These are phyloP conservation scores for Epichloe elymi DNA, from an alignment of 2,329 filamentous ascomycete species.

Conservation along the genomic window DNA sequence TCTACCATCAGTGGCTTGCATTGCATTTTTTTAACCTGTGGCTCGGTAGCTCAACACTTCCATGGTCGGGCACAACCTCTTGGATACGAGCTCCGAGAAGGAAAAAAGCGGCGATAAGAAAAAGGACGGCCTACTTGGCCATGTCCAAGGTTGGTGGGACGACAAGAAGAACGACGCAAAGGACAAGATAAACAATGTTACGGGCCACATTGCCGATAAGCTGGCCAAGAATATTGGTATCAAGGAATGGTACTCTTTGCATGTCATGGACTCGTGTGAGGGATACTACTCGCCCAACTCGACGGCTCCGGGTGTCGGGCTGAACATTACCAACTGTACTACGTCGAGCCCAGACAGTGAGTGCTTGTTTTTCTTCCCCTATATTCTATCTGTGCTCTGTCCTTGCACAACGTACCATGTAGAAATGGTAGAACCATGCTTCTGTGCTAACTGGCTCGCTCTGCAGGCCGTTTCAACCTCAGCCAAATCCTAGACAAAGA, in stretches of 20 bases:
- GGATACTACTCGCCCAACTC: constrained; percentile 32
- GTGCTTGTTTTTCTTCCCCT: neutral
- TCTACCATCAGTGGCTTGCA: too few relatives aligned
- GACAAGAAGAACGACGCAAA: constrained; percentile 21
- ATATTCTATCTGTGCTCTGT: neutral
- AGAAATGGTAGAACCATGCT: neutral
- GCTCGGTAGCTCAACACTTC: constrained; percentile 23
- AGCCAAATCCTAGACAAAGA: constrained; percentile 32
- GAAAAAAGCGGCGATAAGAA: constrained; percentile 12
- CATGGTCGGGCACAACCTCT: constrained; percentile 23
- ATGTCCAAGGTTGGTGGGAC: constrained; percentile 17
- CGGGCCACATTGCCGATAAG: constrained; percentile 26
- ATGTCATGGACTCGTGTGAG: constrained; percentile 34
- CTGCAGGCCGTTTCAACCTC: constrained; percentile 30
- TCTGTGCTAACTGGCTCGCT: neutral
- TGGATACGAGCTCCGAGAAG: constrained; percentile 15
- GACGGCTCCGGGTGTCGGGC: constrained; percentile 21
- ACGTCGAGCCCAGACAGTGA: constrained; percentile 3
- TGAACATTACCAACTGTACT: constrained; percentile 34
- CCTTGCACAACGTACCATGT: neutral
- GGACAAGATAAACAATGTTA: constrained; percentile 26
- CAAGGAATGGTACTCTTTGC: constrained; percentile 37
- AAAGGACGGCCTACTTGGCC: constrained; percentile 16
- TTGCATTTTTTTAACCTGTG: neutral
- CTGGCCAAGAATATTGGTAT: constrained; percentile 31